phyloP scores from a whole-genome alignment of 352 stramenopile species.

The Aphanomyces invadans region DNA sequence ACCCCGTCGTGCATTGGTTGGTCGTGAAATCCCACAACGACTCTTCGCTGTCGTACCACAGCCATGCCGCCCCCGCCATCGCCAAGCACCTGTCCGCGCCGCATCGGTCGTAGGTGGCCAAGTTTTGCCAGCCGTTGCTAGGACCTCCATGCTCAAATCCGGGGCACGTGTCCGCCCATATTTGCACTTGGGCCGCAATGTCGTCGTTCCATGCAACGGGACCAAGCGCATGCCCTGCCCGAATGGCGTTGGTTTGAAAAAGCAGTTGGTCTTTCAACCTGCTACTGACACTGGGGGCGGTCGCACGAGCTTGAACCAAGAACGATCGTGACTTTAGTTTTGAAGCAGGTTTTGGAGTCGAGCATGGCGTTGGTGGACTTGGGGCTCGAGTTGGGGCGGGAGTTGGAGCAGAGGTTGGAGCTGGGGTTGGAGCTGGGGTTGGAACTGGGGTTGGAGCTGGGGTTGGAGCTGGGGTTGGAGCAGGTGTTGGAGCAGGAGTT shows the following conservation, averaged over 20 bases:
- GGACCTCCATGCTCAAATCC: slow-evolving; percentile 3
- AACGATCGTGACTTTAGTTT: background rate
- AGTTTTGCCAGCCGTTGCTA: background rate
- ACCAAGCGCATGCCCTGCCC: background rate
- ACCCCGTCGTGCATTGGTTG: background rate
- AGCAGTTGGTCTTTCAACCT: slow-evolving; percentile 1
- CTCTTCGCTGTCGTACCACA: background rate
- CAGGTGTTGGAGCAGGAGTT: too few species aligned
- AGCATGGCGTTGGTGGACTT: background rate
- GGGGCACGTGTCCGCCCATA: background rate
- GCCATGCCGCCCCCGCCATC: background rate
- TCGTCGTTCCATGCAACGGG: background rate
- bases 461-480: too few species aligned
- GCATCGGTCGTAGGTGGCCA: background rate
- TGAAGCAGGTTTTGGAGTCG: background rate
- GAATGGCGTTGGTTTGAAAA: slow-evolving; percentile 7
- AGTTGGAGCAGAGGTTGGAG: too few species aligned
- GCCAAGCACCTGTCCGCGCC: background rate
- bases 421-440: too few species aligned
- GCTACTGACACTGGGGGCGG: background rate
- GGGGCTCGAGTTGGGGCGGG: too few species aligned
- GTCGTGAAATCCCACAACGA: background rate
- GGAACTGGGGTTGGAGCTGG: too few species aligned
- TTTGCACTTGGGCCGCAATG: background rate
- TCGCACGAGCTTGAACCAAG: background rate